phyloP scores from a whole-genome alignment of 1,139 yeast species.

The Hansenula lynferdii region DNA sequence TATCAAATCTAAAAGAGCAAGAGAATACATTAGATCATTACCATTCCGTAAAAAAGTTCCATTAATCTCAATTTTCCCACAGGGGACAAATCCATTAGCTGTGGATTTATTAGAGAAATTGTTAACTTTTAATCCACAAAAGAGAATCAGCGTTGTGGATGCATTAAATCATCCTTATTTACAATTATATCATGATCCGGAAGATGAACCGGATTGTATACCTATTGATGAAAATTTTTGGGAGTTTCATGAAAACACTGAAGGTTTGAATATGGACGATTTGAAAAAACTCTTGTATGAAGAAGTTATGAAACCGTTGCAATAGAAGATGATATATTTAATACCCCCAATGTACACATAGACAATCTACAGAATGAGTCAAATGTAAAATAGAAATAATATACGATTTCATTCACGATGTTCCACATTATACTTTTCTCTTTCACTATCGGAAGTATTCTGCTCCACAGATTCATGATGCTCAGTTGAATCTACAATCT shows the following conservation, averaged over 20 bases:
- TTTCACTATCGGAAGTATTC: neutral
- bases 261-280: conserved; percentile 63
- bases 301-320: conserved; percentile 23
- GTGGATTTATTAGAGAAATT: conserved; percentile 72
- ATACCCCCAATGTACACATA: too few relatives aligned
- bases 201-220: conserved; percentile 75
- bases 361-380: too few relatives aligned
- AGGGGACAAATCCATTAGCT: conserved; percentile 57
- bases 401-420: neutral
- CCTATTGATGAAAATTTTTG: conserved; percentile 77
- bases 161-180: conserved; percentile 84
- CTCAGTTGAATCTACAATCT: conserved; percentile 10
- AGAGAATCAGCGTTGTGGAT: conserved; percentile 73
- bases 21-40: conserved; percentile 75
- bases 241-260: conserved; percentile 74
- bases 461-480: neutral
- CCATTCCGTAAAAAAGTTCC: conserved; percentile 61
- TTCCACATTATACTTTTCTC: neutral
- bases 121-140: conserved; percentile 74
- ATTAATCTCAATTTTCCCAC: conserved; percentile 49
- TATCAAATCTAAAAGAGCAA: conserved; percentile 78
- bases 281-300: conserved; percentile 54
- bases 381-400: too few relatives aligned
- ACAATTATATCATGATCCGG: conserved; percentile 71
- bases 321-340: too few relatives aligned